phyloP scores from a whole-genome alignment of 2,329 filamentous ascomycete species.

The Colletotrichum filicis region DNA sequence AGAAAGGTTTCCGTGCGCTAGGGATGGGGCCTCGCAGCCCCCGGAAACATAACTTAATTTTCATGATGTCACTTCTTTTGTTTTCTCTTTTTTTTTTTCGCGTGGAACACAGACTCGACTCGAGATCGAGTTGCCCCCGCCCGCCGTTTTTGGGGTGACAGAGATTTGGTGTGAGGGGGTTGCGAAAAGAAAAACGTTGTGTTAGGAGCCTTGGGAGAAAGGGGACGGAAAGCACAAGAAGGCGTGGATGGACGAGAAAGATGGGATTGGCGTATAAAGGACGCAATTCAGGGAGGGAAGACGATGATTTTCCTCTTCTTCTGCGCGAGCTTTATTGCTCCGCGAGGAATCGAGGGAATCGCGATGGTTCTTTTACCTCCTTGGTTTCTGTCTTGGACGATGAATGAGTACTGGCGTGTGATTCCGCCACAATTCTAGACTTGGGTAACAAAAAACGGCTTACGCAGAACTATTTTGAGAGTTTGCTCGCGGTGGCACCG shows the following conservation, averaged over 20 bases:
- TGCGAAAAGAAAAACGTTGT: slow-evolving; percentile 15
- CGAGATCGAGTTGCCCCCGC: background rate
- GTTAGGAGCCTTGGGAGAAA: background rate
- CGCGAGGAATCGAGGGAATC: slow-evolving; percentile 9
- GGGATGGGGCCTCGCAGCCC: slow-evolving; percentile 27
- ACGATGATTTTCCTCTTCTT: slow-evolving; percentile 17
- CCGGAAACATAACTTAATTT: slow-evolving; percentile 36
- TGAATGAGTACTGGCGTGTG: slow-evolving; percentile 35
- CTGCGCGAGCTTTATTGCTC: background rate
- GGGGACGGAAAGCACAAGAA: background rate
- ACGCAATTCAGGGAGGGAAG: slow-evolving; percentile 25
- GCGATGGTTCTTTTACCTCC: slow-evolving; percentile 1
- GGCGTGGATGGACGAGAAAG: background rate
- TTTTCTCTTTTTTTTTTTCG: slow-evolving; percentile 17
- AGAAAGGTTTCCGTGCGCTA: slow-evolving; percentile 12
- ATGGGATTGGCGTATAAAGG: slow-evolving; percentile 23
- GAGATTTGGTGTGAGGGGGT: background rate
- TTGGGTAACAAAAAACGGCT: slow-evolving; percentile 21
- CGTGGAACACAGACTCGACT: slow-evolving; percentile 19
- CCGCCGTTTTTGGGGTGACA: slow-evolving; percentile 4
- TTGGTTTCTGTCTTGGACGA: slow-evolving; percentile 34
- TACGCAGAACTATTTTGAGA: background rate
- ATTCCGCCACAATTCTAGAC: slow-evolving; percentile 21
- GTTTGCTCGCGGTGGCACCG: too few relatives aligned
- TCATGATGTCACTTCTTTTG: slow-evolving; percentile 31